Base-by-base conservation (phyloP, 2,329 filamentous ascomycete genomes). In the Venturia pyrina region DNA sequence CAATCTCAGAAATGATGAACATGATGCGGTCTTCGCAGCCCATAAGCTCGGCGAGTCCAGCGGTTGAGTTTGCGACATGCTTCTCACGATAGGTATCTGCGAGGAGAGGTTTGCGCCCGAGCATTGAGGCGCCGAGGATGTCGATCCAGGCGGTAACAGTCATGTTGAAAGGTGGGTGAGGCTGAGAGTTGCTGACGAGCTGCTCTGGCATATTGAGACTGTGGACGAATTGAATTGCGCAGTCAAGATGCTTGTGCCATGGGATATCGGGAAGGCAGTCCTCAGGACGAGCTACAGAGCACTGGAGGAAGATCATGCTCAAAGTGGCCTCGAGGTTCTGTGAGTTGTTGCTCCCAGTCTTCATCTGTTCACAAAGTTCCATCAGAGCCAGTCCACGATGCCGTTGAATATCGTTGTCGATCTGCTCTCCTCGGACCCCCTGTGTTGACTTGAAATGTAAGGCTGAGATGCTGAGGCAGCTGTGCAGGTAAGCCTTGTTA, bases 1-100 rank as follows among this genome's bases (percentile, higher is more conserved):
- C 91, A 72, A 98, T 96, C 79, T 99, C 95, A 1, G 92, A 96
- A 75, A 99, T 96, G 72, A 98, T 83, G 77, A 96, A 98, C 92
- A 99, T 97, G 78, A 98, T 89, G 28, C 88, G 87, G 78, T 99
- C 95, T 69, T 98, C 93, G 76, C 95, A 98, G 70, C 95, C 95
- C 93, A 98, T 98, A 63, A 98, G 84, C 79, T 96, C 92, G 64
- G 89, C 87, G 46, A 99, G 84, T 13, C 95, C 95, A 11, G 90
- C 89, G 2, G 80, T 78, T 6, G 82, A 78, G 32, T 81, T 79
- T 62, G 76, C 79, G 63, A 96, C 85, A 76, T 96, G 91, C 82
- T 97, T 96, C 76, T 95, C 89, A 62, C 95, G 88, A 79, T 98
- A 99, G n/a, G 89, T 91, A 79, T 97, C 90, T 5, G 95, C 92